Conservation (phyloP, 768 basidiomycete species). For the Cystofilobasidium bisporidii region DNA sequence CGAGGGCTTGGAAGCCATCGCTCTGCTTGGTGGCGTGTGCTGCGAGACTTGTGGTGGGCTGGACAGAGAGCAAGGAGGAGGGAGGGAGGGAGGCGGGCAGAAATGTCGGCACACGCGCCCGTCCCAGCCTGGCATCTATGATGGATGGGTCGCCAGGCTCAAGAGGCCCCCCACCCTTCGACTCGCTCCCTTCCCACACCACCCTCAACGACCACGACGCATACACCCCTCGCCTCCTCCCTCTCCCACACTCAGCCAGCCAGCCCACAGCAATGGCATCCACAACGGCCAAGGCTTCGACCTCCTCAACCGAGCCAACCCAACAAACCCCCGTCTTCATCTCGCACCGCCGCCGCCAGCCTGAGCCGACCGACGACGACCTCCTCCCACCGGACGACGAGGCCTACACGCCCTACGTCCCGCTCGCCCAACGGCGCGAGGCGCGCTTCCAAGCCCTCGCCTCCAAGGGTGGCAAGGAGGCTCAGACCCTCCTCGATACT, state of each 20-base stretch:
- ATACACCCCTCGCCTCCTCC: not conserved
- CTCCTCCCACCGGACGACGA: slow-evolving; percentile 1
- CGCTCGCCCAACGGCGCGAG: slow-evolving; percentile 23
- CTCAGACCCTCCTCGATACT: slow-evolving; percentile 39
- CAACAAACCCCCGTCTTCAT: not conserved
- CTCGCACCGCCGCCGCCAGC: slow-evolving; percentile 11
- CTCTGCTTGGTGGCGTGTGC: too few relatives aligned
- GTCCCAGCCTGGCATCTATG: too few relatives aligned
- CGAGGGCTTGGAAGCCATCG: too few relatives aligned
- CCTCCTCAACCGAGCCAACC: not conserved
- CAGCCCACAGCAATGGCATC: not conserved
- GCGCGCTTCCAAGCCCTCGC: slow-evolving; percentile 22
- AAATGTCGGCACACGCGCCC: too few relatives aligned
- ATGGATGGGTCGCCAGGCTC: too few relatives aligned
- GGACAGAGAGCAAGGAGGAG: too few relatives aligned
- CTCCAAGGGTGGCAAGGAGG: slow-evolving; percentile 46
- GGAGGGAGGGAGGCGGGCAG: too few relatives aligned
- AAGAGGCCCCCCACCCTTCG: too few relatives aligned
- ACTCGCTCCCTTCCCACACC: not conserved
- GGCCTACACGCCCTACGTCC: slow-evolving; percentile 27
- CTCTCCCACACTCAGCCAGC: not conserved
- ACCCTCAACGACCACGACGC: not conserved
- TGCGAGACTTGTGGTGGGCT: too few relatives aligned
- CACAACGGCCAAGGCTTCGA: not conserved
- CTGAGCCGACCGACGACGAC: not conserved